A percentile compares a stretch with the other conserved stretches of the same genome.
These are phyloP conservation scores for Penicillium herquei DNA, from an alignment of 495 filamentous ascomycete genomes.

Conservation along the genomic window DNA sequence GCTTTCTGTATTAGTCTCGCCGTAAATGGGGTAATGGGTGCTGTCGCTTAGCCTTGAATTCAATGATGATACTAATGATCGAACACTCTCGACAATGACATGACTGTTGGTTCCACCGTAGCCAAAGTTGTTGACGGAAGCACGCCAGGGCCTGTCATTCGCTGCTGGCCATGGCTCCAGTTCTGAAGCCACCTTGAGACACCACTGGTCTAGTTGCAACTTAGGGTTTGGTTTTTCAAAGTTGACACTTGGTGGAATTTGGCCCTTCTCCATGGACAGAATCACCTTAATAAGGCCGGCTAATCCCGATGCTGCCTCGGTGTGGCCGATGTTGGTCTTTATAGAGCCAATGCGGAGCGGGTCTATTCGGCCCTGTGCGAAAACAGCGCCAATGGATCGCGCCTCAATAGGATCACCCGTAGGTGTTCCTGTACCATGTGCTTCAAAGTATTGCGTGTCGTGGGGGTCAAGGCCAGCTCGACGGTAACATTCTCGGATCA, in stretches of 20 bases:
- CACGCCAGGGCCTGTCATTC: constrained; percentile 20
- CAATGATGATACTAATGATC: too few relatives aligned
- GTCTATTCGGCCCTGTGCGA: constrained; percentile 27
- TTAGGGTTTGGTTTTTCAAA: constrained; percentile 46
- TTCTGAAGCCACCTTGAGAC: constrained; percentile 43
- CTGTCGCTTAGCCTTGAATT: too few relatives aligned
- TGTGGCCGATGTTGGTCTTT: constrained; percentile 41
- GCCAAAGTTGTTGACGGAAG: constrained; percentile 38
- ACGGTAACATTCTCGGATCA: not conserved
- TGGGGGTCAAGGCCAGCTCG: not conserved
- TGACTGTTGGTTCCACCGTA: constrained; percentile 42
- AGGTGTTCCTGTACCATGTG: constrained; percentile 50
- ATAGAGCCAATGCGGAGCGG: constrained; percentile 36
- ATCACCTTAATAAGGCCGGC: constrained; percentile 57
- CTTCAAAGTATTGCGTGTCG: constrained; percentile 15
- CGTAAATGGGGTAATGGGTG: too few relatives aligned
- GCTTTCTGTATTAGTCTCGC: too few relatives aligned
- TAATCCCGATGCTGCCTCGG: constrained; percentile 52
- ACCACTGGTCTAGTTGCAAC: constrained; percentile 35
- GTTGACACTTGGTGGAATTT: constrained; percentile 53
- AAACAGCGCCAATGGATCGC: constrained; percentile 39
- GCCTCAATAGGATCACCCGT: constrained; percentile 65
- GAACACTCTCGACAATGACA: constrained; percentile 30
- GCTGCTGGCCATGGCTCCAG: not conserved
- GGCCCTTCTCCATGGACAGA: constrained; percentile 42